Conservation (phyloP, 345 rosid genomes). For the sweet orange (Citrus sinensis) region DVS_A1.0 CM039164.1:17853501-17854000, state of each 20-base stretch:
- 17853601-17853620: slow-evolving; percentile 74
- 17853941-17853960: slow-evolving; percentile 73
- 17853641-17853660: slow-evolving; percentile 56
- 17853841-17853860: slow-evolving; percentile 50
- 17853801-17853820: slow-evolving; percentile 79
- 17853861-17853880: slow-evolving; percentile 47
- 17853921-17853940: slow-evolving; percentile 68
- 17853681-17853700: slow-evolving; percentile 90
- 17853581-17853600: slow-evolving; percentile 66
- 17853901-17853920: slow-evolving; percentile 58
- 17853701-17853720: slow-evolving; percentile 60
- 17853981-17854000: slow-evolving; percentile 37
- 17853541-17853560: slow-evolving; percentile 35
- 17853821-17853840: slow-evolving; percentile 60
- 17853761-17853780: slow-evolving; percentile 41
- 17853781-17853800: slow-evolving; percentile 47
- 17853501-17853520: slow-evolving; percentile 19
- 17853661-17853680: slow-evolving; percentile 67
- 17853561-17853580: slow-evolving; percentile 84
- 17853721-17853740: slow-evolving; percentile 78
- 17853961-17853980: slow-evolving; percentile 37
- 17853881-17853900: slow-evolving; percentile 66
- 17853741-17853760: slow-evolving; percentile 78
- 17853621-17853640: slow-evolving; percentile 78
- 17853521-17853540: slow-evolving; percentile 59